Base-by-base conservation (phyloP, 1,284 basidiomycete species). In the Stereum hirsutum region DNA sequence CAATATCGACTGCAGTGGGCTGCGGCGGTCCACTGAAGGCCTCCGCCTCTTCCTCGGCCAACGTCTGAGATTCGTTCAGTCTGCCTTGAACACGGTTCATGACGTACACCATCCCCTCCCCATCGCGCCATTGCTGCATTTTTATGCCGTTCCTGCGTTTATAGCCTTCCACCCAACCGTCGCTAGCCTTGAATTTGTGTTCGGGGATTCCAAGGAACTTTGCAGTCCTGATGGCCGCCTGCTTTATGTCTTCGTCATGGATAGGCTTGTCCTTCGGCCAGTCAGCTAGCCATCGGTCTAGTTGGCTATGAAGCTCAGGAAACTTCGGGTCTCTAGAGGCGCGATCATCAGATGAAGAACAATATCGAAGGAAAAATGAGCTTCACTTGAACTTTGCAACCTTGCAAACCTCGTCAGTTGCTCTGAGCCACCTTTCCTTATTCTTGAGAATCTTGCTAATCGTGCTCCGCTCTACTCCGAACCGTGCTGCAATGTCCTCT, bases 91-190 rank as follows among this genome's bases (percentile, higher is more conserved):
- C n/a, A n/a, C n/a, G n/a, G n/a, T n/a, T n/a, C 28, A 10, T n/a
- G 28, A 30, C 10, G 8, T 30, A 10, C 28, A 10, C n/a, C 10
- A 30, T 8, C 28, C 28, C 10, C n/a, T n/a, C 28, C 8, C n/a
- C 28, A n/a, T 8, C 28, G 20, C 64, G 58, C 72, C 75, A 85
- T 17, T 74, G 67, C 0, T 82, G 83, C 23, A 75, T 75, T 26
- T 74, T 70, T 46, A 91, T 85, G 42, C 75, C 75, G 54, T 83
- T 75, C 31, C 90, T 79, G 52, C 80, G 74, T 62, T 92, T 92
- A 70, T 92, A 94, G 60, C 89, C 90, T 56, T 93, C 89, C 44
- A 94, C 73, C 90, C 90, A 94, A 4, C 89, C 89, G 15, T 83
- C 79, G 51, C 83, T 89, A 20, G 88, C 90, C 63, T 92, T 94